Conservation (phyloP, 371 early-diverging fungal species). For the Dichotomocladium elegans region DNA sequence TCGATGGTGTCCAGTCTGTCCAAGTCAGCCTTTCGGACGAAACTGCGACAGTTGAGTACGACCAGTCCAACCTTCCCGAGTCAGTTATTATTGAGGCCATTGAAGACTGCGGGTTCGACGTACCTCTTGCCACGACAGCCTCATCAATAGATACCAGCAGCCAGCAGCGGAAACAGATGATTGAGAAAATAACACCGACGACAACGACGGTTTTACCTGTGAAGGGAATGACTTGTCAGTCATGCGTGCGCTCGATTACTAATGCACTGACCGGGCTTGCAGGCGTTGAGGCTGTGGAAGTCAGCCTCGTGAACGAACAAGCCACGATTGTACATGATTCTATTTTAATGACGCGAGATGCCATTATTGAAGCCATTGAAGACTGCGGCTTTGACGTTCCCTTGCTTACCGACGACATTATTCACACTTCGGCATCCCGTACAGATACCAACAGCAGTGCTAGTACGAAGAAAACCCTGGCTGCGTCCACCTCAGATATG, state of each 20-base stretch:
- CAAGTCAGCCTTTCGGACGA: conserved; percentile 37
- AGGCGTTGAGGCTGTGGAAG: conserved; percentile 43
- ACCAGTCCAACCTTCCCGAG: conserved; percentile 4
- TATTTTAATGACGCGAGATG: conserved; percentile 1
- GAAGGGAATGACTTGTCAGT: conserved; percentile 83
- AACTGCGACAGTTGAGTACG: conserved; percentile 34
- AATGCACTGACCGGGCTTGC: conserved; percentile 32
- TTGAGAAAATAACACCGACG: too few relatives aligned
- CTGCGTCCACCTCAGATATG: neutral
- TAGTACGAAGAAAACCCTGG: neutral
- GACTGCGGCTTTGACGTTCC: conserved; percentile 32
- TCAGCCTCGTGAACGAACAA: conserved; percentile 33
- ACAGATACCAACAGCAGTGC: neutral
- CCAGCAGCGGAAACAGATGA: neutral
- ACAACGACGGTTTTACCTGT: conserved; percentile 42
- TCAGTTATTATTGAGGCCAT: conserved; percentile 42
- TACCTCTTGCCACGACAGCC: conserved; percentile 5
- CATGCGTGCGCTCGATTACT: conserved; percentile 73
- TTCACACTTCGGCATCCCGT: too few relatives aligned
- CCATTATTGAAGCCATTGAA: conserved; percentile 49
- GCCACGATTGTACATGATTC: conserved; percentile 44
- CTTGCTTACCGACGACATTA: neutral
- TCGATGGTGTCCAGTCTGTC: conserved; percentile 38
- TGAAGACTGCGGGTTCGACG: conserved; percentile 44
- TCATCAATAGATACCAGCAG: too few relatives aligned